Evolutionary conservation across 2,329 filamentous ascomycete species (phyloP).

Genomic region (Periconia digitata): DNA sequence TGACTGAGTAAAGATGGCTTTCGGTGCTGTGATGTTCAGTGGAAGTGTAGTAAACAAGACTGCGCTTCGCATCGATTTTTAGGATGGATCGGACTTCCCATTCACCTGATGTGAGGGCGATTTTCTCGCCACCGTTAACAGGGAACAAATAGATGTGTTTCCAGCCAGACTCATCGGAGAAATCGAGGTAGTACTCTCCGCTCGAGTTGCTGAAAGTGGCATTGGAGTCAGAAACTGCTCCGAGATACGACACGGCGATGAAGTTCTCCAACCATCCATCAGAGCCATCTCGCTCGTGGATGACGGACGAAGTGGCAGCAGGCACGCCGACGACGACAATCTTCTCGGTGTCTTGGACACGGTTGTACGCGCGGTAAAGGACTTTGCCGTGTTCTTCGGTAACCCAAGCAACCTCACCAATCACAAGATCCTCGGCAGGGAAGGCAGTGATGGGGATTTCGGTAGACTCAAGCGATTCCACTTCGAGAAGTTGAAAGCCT

Average conservation of each 20-base stretch:
- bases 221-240: conserved; percentile 39
- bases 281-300: conserved; percentile 60
- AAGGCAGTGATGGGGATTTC: conserved; percentile 60
- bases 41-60: conserved; percentile 65
- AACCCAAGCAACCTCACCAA: conserved; percentile 70
- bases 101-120: conserved; percentile 63
- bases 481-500: conserved; percentile 59
- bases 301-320: conserved; percentile 48
- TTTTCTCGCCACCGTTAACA: conserved; percentile 56
- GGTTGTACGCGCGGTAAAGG: conserved; percentile 67
- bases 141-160: conserved; percentile 67
- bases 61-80: conserved; percentile 59
- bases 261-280: conserved; percentile 66
- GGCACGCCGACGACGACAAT: conserved; percentile 61
- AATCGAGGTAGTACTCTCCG: conserved; percentile 62
- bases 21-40: conserved; percentile 68
- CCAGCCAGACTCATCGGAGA: conserved; percentile 67
- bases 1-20: conserved; percentile 68
- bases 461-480: conserved; percentile 51
- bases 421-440: conserved; percentile 61
- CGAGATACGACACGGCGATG: conserved; percentile 59
- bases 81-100: conserved; percentile 66
- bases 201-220: conserved; percentile 40
- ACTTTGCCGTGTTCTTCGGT: conserved; percentile 63
- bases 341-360: conserved; percentile 67